A percentile compares a stretch with the other conserved stretches of the same genome.
Evolutionary conservation across 257 asterid species (phyloP).

Genomic region (Solanum virginianum): DNA sequence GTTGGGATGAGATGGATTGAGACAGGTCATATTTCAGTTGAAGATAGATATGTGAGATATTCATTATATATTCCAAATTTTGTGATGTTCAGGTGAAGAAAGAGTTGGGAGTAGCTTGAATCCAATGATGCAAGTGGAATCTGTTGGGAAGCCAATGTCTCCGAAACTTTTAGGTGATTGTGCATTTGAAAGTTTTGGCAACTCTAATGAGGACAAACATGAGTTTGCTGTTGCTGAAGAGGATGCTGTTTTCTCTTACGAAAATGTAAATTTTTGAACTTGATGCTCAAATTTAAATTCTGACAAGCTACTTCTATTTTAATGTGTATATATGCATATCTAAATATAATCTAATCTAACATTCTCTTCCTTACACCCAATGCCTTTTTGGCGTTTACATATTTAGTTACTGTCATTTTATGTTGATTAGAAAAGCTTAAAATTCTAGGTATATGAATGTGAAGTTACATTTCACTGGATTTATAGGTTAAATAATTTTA

Average conservation of each 20-base stretch:
- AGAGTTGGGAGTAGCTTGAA: conserved; percentile 16
- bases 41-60: background rate
- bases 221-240: conserved; percentile 37
- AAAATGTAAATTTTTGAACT: conserved; percentile 26
- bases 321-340: background rate
- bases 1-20: background rate
- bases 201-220: conserved; percentile 50
- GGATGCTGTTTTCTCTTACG: conserved; percentile 19
- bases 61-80: background rate
- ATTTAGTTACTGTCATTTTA: background rate
- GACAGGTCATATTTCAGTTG: background rate
- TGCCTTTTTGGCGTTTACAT: background rate
- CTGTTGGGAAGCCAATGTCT: conserved; percentile 53
- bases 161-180: conserved; percentile 46
- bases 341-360: background rate
- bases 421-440: background rate
- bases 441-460: background rate
- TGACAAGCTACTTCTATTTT: background rate
- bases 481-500: background rate
- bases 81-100: background rate
- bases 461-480: background rate
- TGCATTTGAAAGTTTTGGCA: conserved; percentile 52
- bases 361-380: background rate
- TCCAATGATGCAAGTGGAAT: conserved; percentile 39
- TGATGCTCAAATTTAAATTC: background rate